Evolutionary conservation across 2,329 filamentous ascomycete genomes (phyloP).

Genomic region (Dactylellina parvicollis): DNA sequence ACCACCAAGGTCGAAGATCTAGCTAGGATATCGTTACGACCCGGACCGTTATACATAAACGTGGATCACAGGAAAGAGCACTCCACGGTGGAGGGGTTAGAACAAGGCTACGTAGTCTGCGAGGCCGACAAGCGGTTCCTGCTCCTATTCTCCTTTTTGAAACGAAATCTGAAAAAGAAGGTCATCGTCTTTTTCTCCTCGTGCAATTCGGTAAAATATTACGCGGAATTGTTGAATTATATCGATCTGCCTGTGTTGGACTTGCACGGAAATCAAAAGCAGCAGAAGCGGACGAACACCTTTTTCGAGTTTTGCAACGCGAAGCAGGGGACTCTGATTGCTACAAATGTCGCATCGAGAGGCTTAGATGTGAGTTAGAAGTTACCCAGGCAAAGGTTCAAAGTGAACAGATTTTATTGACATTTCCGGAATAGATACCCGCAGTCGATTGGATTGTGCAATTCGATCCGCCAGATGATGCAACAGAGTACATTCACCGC

Average conservation of each 20-base stretch:
- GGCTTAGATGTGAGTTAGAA: slow-evolving; percentile 78
- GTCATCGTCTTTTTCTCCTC: slow-evolving; percentile 97
- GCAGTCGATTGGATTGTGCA: slow-evolving; percentile 96
- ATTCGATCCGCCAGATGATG: slow-evolving; percentile 92
- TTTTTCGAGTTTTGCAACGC: slow-evolving; percentile 97
- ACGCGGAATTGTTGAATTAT: slow-evolving; percentile 94
- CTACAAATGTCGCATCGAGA: slow-evolving; percentile 94
- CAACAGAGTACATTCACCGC: slow-evolving; percentile 91
- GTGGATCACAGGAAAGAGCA: slow-evolving; percentile 90
- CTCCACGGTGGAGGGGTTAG: slow-evolving; percentile 89
- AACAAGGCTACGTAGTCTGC: slow-evolving; percentile 95
- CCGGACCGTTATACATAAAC: slow-evolving; percentile 94
- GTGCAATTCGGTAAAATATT: slow-evolving; percentile 94
- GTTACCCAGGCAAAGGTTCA: background rate
- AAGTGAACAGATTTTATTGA: too few relatives aligned
- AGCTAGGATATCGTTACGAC: slow-evolving; percentile 88
- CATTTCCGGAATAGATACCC: slow-evolving; percentile 71
- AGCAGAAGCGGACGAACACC: slow-evolving; percentile 97
- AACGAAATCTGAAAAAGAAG: slow-evolving; percentile 85
- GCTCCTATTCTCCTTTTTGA: slow-evolving; percentile 91
- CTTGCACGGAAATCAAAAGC: slow-evolving; percentile 94
- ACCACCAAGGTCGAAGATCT: slow-evolving; percentile 98
- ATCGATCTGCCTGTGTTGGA: slow-evolving; percentile 91
- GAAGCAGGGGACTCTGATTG: slow-evolving; percentile 85
- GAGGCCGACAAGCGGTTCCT: slow-evolving; percentile 94